Percentiles rank a stretch among this genome's conserved stretches.
Conservation (phyloP, 1,139 yeast species). For the Magnusiomyces clavatus region DNA sequence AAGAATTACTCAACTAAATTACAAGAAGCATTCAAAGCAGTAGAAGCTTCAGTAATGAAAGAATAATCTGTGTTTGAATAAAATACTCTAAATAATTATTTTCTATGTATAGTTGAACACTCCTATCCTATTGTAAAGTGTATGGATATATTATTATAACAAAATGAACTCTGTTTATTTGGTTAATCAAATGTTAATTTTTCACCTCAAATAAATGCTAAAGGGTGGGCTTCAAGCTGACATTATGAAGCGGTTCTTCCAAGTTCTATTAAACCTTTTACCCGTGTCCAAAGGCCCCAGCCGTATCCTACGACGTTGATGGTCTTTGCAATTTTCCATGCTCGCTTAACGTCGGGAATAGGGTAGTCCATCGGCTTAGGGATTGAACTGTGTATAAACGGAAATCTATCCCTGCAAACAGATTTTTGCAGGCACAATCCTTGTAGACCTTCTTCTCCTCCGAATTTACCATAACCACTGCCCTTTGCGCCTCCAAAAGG, state of each 20-base stretch:
- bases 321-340: conserved; percentile 81
- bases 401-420: conserved; percentile 73
- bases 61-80: conserved; percentile 1
- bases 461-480: conserved; percentile 94
- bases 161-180: too few species aligned
- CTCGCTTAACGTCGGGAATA: conserved; percentile 65
- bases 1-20: conserved; percentile 56
- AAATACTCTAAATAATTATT: too few species aligned
- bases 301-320: conserved; percentile 85
- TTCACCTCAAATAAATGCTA: too few species aligned
- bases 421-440: conserved; percentile 84
- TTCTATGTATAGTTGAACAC: too few species aligned
- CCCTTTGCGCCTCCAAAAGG: conserved; percentile 94
- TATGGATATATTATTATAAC: too few species aligned
- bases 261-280: conserved; percentile 45
- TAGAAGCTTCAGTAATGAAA: conserved; percentile 11
- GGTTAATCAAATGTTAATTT: too few species aligned
- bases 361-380: conserved; percentile 92
- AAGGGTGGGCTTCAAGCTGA: not conserved
- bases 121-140: too few species aligned
- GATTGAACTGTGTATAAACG: conserved; percentile 67
- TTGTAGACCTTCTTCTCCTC: conserved; percentile 91
- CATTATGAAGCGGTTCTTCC: conserved; percentile 9
- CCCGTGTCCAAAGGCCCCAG: conserved; percentile 55
- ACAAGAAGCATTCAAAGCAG: conserved; percentile 44